Conservation (phyloP, 2,329 filamentous ascomycete species). For the Hymenotorrendiella dingleyae region DNA sequence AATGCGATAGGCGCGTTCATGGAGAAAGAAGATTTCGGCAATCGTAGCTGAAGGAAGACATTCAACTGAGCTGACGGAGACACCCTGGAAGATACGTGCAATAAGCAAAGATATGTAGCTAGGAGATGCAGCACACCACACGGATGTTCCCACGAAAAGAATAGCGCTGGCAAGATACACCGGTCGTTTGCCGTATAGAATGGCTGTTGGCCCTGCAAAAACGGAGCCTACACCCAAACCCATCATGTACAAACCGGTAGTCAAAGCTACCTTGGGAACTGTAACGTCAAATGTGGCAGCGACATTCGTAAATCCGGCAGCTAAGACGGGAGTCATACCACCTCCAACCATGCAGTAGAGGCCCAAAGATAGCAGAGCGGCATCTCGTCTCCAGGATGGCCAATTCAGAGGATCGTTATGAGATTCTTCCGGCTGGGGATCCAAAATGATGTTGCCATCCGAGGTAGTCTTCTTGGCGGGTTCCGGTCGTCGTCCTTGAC, state of each 20-base stretch:
- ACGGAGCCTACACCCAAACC: conserved; percentile 82
- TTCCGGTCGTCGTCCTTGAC: conserved; percentile 13
- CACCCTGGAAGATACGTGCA: conserved; percentile 79
- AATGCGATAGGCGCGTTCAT: conserved; percentile 86
- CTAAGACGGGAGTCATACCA: conserved; percentile 84
- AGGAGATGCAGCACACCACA: conserved; percentile 85
- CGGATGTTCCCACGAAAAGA: conserved; percentile 67
- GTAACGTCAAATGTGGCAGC: conserved; percentile 60
- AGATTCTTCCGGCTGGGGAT: conserved; percentile 88
- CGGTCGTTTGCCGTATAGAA: conserved; percentile 82
- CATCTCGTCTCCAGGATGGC: conserved; percentile 74
- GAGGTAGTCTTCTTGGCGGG: conserved; percentile 70
- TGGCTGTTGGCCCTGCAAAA: conserved; percentile 82
- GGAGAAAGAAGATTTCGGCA: conserved; percentile 92
- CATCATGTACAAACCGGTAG: conserved; percentile 91
- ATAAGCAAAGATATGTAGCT: conserved; percentile 73
- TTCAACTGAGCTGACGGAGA: conserved; percentile 85
- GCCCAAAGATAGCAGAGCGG: conserved; percentile 73
- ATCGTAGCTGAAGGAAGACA: conserved; percentile 90
- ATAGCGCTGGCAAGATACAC: conserved; percentile 76
- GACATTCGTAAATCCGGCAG: conserved; percentile 82
- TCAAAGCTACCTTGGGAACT: conserved; percentile 71
- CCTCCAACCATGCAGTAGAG: conserved; percentile 92
- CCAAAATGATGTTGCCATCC: conserved; percentile 79
- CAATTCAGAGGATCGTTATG: conserved; percentile 91